Evolutionary conservation across 257 asterid genomes (phyloP), one percentile per base, ranked within the genome.

Genomic region (Leptodermis oblonga): DNA sequence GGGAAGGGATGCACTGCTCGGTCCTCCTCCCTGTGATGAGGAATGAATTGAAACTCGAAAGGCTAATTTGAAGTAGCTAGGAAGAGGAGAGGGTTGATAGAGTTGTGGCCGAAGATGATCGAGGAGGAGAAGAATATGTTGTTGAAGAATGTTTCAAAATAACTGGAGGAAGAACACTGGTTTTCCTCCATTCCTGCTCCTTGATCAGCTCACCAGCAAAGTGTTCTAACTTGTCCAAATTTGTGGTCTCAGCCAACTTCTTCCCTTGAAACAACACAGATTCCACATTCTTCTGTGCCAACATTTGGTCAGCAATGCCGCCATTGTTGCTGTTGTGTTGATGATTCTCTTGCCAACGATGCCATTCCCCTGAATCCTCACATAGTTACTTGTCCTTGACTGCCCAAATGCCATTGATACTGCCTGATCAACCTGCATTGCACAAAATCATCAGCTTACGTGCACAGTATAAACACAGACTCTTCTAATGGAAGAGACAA

Each of bases 381-480:
- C 83, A 59, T 91, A 91, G 72, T 82, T 91, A 14, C 56, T 79
- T 20, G 42, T 48, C 49, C 88, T 76, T 15, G 71, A 79, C 25
- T 87, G 78, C n/a, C 95, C 87, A 82, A 91, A 91, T 51, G 97
- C 96, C 95, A 87, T 83, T 1, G 97, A 84, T 51, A 91, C 88
- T 5, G 96, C 93, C 80, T 91, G 93, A 81, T 91, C 97, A 61
- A 91, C 97, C 97, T 90, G 73, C 33, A 70, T 30, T 31, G 42
- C 42, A 30, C 41, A 30, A 31, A 12, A 12, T 15, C 10, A 12
- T 58, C 63, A 55, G 36, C 31, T 26, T 14, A 12, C 12, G 8
- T 43, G 12, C 9, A 7, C 48, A 43, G n/a, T n/a, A n/a, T n/a
- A n/a, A n/a, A n/a, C n/a, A n/a, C n/a, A n/a, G n/a, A n/a, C n/a